phyloP scores from a whole-genome alignment of 192 early-diverging fungal genomes.

The Coemansia sp. region DNA sequence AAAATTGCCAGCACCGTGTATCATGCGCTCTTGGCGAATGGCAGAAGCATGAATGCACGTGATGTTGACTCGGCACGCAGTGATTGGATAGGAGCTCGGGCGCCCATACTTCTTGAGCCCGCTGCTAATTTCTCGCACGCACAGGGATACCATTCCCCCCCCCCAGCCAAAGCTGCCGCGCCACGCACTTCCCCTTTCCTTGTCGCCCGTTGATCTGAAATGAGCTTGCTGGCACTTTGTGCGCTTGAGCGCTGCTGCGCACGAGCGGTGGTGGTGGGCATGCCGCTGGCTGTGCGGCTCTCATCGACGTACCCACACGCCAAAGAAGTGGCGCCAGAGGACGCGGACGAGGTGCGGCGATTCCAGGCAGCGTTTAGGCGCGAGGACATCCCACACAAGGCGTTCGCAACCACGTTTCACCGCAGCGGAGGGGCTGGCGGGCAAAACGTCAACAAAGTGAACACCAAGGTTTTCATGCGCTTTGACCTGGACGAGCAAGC shows the following conservation, averaged over 20 bases:
- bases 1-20: background rate
- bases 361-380: conserved; percentile 57
- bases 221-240: background rate
- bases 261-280: background rate
- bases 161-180: no score
- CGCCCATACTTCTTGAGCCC: conserved; percentile 19
- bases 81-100: conserved; percentile 29
- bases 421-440: conserved; percentile 85
- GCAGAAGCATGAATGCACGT: conserved; percentile 8
- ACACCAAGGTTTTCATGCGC: conserved; percentile 82
- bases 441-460: conserved; percentile 94
- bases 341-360: conserved; percentile 49
- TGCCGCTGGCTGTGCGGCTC: background rate
- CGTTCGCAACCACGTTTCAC: conserved; percentile 59
- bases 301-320: conserved; percentile 5
- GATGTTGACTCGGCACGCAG: conserved; percentile 34
- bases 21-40: background rate
- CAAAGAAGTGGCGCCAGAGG: conserved; percentile 34
- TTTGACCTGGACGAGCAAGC: conserved; percentile 61
- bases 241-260: background rate
- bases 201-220: background rate
- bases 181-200: no score
- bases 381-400: conserved; percentile 60
- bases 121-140: background rate
- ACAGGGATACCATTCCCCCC: no score